Evolutionary conservation across 192 early-diverging fungal species (phyloP).

Genomic region (Rhizophlyctis rosea): DNA sequence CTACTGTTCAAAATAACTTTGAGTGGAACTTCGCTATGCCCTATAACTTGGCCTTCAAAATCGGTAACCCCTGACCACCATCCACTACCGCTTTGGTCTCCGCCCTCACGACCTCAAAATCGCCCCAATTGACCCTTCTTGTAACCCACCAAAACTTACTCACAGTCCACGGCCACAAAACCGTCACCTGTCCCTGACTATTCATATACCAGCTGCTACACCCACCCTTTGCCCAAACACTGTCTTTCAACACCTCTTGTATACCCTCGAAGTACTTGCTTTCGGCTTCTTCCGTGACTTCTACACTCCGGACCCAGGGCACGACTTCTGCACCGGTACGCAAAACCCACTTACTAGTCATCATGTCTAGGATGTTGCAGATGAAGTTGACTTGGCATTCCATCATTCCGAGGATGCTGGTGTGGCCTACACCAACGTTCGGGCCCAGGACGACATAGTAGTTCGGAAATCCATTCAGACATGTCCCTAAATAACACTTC

Average conservation of each 20-base stretch:
- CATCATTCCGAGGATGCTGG: constrained; percentile 48
- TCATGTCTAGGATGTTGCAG: constrained; percentile 26
- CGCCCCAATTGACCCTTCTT: no score
- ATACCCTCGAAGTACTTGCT: constrained; percentile 28
- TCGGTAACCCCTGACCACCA: no score
- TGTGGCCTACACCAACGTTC: constrained; percentile 50
- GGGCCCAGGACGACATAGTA: constrained; percentile 55
- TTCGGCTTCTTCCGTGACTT: constrained; percentile 17
- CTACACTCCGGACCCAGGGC: not conserved
- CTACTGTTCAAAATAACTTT: no score
- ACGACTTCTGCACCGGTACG: constrained; percentile 29
- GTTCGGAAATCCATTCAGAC: constrained; percentile 49
- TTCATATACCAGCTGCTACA: constrained; percentile 56
- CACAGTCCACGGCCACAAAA: constrained; percentile 22
- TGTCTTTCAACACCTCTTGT: constrained; percentile 35
- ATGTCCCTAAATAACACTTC: constrained; percentile 41
- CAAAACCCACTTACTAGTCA: constrained; percentile 43
- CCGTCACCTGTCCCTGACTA: constrained; percentile 29
- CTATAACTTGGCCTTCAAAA: no score
- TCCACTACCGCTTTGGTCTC: no score
- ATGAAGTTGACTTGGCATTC: constrained; percentile 51
- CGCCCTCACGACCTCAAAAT: no score
- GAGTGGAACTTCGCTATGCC: no score
- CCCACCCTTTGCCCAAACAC: constrained; percentile 42
- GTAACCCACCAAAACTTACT: not conserved